A percentile compares a stretch with the other conserved stretches of the same genome.
phyloP scores from a whole-genome alignment of 176 grass and related monocot species.

The Musa beccarii region DNA sequence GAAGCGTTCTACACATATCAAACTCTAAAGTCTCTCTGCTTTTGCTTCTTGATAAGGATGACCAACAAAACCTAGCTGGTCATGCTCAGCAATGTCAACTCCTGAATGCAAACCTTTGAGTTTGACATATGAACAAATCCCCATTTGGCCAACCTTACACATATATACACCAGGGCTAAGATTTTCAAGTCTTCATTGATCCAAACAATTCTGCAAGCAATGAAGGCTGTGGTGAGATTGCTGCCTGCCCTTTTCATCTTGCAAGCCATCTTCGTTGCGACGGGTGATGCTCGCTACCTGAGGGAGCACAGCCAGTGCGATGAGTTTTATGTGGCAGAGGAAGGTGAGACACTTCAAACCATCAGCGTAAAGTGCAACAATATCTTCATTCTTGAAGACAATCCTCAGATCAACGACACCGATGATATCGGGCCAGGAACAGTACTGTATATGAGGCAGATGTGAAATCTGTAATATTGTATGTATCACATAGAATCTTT shows the following conservation, averaged over 20 bases:
- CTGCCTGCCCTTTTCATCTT: background rate
- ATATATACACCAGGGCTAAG: no score
- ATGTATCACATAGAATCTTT: no score
- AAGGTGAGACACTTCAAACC: slow-evolving; percentile 1
- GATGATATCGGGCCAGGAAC: background rate
- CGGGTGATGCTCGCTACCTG: background rate
- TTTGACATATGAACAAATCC: no score
- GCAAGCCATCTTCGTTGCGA: background rate
- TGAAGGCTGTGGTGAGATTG: background rate
- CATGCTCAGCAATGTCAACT: no score
- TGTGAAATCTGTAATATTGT: background rate
- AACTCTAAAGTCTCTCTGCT: no score
- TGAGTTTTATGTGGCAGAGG: background rate
- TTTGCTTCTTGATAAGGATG: no score
- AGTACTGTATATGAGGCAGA: background rate
- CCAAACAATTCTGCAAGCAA: background rate
- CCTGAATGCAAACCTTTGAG: no score
- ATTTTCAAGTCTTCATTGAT: no score
- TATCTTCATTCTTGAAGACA: slow-evolving; percentile 1
- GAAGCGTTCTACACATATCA: no score
- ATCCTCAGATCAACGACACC: slow-evolving; percentile 1
- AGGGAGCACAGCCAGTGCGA: background rate
- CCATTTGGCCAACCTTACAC: no score
- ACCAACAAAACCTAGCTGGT: no score
- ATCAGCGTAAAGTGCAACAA: slow-evolving; percentile 8